Evolutionary conservation across 805 yeast genomes (phyloP).

Genomic region (Suhomyces canberraensis): DNA sequence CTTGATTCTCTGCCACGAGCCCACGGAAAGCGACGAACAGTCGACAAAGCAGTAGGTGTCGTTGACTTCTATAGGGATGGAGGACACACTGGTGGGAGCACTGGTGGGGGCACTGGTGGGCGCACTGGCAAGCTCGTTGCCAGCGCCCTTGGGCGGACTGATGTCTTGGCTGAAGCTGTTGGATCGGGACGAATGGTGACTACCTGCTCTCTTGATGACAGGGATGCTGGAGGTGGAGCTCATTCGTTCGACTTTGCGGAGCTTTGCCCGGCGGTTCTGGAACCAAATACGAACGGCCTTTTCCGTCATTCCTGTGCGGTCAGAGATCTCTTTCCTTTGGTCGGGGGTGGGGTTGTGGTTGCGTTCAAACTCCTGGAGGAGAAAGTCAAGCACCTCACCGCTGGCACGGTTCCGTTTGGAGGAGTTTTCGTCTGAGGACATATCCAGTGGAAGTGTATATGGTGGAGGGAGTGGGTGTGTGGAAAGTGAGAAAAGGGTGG

Average conservation of each 20-base stretch:
- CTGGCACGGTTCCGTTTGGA: slow-evolving; percentile 65
- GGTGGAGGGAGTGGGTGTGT: background rate
- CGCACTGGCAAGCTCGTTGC: background rate
- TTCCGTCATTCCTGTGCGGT: slow-evolving; percentile 76
- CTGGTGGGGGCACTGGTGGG: background rate
- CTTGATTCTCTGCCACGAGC: slow-evolving; percentile 76
- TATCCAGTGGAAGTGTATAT: slow-evolving; percentile 2
- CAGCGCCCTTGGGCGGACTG: background rate
- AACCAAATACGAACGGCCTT: slow-evolving; percentile 91
- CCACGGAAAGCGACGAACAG: slow-evolving; percentile 66
- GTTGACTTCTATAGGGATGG: slow-evolving; percentile 50
- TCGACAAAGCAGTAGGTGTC: slow-evolving; percentile 69
- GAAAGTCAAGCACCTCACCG: slow-evolving; percentile 71
- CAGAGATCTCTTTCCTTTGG: slow-evolving; percentile 65
- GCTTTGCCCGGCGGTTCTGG: slow-evolving; percentile 81
- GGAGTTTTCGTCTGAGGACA: slow-evolving; percentile 23
- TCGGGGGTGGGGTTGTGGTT: slow-evolving; percentile 78
- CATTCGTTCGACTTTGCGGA: slow-evolving; percentile 60
- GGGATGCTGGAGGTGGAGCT: slow-evolving; percentile 14
- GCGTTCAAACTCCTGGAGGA: slow-evolving; percentile 64
- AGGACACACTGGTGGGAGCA: background rate
- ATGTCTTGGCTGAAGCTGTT: slow-evolving; percentile 15
- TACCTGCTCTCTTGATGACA: slow-evolving; percentile 5
- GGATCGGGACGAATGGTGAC: slow-evolving; percentile 22
- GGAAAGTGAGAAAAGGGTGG: slow-evolving; percentile 1